Evolutionary conservation across 1,284 basidiomycete species (phyloP).

Genomic region (Tranzscheliella williamsii): DNA sequence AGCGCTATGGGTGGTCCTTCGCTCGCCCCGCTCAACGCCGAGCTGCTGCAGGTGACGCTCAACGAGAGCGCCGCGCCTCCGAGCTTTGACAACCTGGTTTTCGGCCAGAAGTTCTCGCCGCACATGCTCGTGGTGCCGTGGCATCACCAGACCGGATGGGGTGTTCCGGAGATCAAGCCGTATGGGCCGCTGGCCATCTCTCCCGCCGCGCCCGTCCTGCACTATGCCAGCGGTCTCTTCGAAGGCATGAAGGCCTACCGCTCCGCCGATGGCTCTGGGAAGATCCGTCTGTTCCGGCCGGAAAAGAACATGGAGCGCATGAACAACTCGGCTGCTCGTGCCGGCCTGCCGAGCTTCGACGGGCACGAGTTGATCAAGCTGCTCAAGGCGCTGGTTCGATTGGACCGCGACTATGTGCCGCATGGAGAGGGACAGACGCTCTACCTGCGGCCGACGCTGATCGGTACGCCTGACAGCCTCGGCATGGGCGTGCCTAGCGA

Average conservation of each 20-base stretch:
- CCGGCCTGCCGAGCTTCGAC: slow-evolving; percentile 41
- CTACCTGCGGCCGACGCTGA: slow-evolving; percentile 44
- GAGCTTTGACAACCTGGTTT: slow-evolving; percentile 62
- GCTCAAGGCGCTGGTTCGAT: slow-evolving; percentile 36
- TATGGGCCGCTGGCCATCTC: slow-evolving; percentile 61
- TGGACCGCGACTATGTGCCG: slow-evolving; percentile 37
- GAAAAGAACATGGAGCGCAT: slow-evolving; percentile 50
- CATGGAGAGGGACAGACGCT: slow-evolving; percentile 32
- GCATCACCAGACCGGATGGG: slow-evolving; percentile 76
- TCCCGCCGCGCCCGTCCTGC: slow-evolving; percentile 35
- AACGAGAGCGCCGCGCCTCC: slow-evolving; percentile 26
- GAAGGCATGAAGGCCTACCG: slow-evolving; percentile 50
- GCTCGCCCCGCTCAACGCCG: slow-evolving; percentile 32
- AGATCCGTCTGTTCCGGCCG: slow-evolving; percentile 42
- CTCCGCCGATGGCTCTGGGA: slow-evolving; percentile 28
- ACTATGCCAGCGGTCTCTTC: slow-evolving; percentile 41
- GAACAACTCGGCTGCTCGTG: slow-evolving; percentile 41
- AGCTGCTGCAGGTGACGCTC: slow-evolving; percentile 32
- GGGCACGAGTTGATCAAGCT: slow-evolving; percentile 42
- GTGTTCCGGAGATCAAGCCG: slow-evolving; percentile 76
- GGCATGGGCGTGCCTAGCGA: slow-evolving; percentile 42
- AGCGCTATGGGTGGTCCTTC: background rate
- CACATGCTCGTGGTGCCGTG: slow-evolving; percentile 91
- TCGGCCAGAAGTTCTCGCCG: slow-evolving; percentile 71
- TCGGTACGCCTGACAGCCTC: slow-evolving; percentile 38